Evolutionary conservation across 345 rosid species (phyloP), one percentile per base, ranked within the genome.

Genomic region (Limnanthes douglasii): DNA sequence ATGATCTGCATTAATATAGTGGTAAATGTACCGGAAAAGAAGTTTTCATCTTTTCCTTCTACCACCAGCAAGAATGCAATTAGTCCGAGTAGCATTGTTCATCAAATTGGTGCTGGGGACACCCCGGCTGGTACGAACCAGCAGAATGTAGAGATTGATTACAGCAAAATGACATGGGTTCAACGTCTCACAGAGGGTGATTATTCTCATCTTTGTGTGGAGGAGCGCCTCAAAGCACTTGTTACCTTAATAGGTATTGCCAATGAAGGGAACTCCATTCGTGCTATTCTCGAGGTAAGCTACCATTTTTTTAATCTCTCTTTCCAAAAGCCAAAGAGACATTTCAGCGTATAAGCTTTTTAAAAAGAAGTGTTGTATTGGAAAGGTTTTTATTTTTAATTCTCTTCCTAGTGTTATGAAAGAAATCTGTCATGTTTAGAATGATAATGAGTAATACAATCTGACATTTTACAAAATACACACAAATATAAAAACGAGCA

Each of bases 161-260:
- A 81, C 54, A 73, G 73, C 58, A 66, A 65, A 48, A 64, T 67
- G 6, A 69, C 99, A 17, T 92, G 96, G 99, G 48, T 85, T 36
- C 90, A 65, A 63, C 94, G 99, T 38, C 90, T 92, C 38, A 56
- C 94, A 4, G 96, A 85, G 59, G 99, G 90, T 13, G 99, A 78
- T 49, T 92, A 85, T 72, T 79, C 84, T 53, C 72, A 71, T 75
- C 78, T 92, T 36, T 68, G 81, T 64, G 95, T 92, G 40, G 84
- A 92, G 64, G 99, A 92, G 68, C 93, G 96, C 48, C 82, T 85
- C 24, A 54, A 64, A 68, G 96, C 90, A 18, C 77, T 92, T 57
- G 90, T 73, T 56, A 59, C 67, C 8, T 64, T 92, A 53, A 80
- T 81, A 36, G 77, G 93, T 44, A 50, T 92, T 47, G 93, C 79